Conservation (phyloP, 2,329 filamentous ascomycete genomes). For the Drechslerella coelobrocha region DNA sequence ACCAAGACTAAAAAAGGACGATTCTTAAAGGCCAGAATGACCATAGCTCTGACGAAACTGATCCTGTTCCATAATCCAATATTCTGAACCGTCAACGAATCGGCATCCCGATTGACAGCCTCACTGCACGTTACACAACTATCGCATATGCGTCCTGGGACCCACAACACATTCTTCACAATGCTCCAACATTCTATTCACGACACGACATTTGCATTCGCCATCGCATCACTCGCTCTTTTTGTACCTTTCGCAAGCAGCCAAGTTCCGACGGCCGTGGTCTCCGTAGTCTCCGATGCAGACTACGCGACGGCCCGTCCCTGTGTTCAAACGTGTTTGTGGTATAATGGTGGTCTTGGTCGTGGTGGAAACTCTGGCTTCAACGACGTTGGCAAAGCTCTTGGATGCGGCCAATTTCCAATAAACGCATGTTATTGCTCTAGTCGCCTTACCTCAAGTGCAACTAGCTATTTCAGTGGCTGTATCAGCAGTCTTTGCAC, state of each 20-base stretch:
- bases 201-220: neutral
- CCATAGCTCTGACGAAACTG: neutral
- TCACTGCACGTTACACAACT: neutral
- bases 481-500: constrained; percentile 54
- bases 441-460: constrained; percentile 51
- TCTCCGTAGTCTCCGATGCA: constrained; percentile 38
- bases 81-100: neutral
- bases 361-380: constrained; percentile 46
- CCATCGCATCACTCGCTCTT: neutral
- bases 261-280: constrained; percentile 27
- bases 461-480: constrained; percentile 53
- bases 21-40: neutral
- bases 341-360: constrained; percentile 55
- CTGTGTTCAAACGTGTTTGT: constrained; percentile 54
- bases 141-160: neutral
- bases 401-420: constrained; percentile 54
- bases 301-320: constrained; percentile 48
- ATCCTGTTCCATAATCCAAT: neutral
- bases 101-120: neutral
- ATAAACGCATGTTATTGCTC: constrained; percentile 55
- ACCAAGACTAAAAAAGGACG: neutral
- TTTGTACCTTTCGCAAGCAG: constrained; percentile 2
- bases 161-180: neutral
- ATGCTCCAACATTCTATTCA: neutral
- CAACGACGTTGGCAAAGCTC: constrained; percentile 42